Conservation (phyloP, 2,329 filamentous ascomycete genomes). For the Lanzia echinophila region DNA sequence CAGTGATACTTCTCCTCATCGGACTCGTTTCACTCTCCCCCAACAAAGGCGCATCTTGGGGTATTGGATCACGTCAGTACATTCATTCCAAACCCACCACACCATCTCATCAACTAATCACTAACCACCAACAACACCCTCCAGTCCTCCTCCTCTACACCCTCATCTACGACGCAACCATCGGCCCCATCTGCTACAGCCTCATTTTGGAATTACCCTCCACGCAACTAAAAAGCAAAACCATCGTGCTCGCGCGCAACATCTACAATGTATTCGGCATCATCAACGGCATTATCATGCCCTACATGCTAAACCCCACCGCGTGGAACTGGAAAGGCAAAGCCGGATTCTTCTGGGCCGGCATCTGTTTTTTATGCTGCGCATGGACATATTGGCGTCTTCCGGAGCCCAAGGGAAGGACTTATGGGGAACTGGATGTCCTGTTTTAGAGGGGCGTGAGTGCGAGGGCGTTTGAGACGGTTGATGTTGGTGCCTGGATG, state of each 20-base stretch:
- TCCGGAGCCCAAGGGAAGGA: conserved; percentile 63
- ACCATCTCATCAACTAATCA: not conserved
- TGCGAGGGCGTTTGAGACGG: conserved; percentile 10
- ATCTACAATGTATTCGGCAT: conserved; percentile 67
- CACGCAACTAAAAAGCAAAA: conserved; percentile 79
- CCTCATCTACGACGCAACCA: conserved; percentile 73
- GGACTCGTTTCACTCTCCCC: conserved; percentile 39
- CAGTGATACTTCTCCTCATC: conserved; percentile 39
- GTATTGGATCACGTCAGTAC: conserved; percentile 28
- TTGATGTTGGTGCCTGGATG: conserved; percentile 11
- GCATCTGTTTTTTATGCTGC: conserved; percentile 71
- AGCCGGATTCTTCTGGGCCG: conserved; percentile 82
- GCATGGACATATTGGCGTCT: conserved; percentile 78
- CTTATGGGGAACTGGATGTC: conserved; percentile 49
- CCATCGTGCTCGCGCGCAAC: conserved; percentile 74
- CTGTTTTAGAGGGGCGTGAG: conserved; percentile 56
- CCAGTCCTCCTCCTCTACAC: conserved; percentile 74
- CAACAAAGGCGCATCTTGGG: conserved; percentile 38
- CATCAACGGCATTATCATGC: conserved; percentile 70
- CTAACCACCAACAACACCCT: not conserved
- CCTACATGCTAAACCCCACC: conserved; percentile 83
- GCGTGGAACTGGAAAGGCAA: conserved; percentile 85
- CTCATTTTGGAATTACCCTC: conserved; percentile 78
- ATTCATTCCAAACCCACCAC: not conserved
- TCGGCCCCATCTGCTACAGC: conserved; percentile 83